These are phyloP conservation scores for Ogataea minuta DNA, from an alignment of 805 yeast genomes.

Conservation along the genomic window DNA sequence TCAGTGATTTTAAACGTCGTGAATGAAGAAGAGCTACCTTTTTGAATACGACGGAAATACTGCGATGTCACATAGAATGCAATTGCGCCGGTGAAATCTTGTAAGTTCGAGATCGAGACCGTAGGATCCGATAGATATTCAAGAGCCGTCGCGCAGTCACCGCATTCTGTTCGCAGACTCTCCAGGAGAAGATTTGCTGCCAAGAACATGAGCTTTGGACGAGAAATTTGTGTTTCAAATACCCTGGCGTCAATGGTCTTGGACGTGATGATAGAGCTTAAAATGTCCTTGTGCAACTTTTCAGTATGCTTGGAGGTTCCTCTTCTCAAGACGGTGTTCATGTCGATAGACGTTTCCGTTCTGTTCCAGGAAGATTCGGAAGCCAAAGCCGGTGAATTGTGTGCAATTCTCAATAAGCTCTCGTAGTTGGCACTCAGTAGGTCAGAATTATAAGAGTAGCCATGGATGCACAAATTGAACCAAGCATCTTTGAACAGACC, in stretches of 20 bases:
- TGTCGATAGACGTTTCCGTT: conserved; percentile 87
- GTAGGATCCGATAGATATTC: conserved; percentile 87
- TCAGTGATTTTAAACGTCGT: conserved; percentile 57
- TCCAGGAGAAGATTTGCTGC: conserved; percentile 82
- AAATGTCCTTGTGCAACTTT: conserved; percentile 66
- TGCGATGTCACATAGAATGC: conserved; percentile 57
- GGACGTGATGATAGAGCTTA: conserved; percentile 48
- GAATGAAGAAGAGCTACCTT: conserved; percentile 54
- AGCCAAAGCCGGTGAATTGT: conserved; percentile 84
- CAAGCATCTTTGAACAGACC: conserved; percentile 81
- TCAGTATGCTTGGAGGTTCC: conserved; percentile 83
- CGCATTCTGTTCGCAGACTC: conserved; percentile 70
- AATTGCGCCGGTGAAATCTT: conserved; percentile 63
- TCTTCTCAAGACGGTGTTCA: conserved; percentile 85
- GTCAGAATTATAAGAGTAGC: conserved; percentile 63
- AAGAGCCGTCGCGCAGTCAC: conserved; percentile 76
- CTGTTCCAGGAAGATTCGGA: conserved; percentile 76
- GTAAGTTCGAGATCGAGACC: conserved; percentile 62
- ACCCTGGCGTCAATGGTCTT: conserved; percentile 45
- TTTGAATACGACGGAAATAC: conserved; percentile 50
- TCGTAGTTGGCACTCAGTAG: conserved; percentile 45
- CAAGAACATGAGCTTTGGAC: conserved; percentile 81
- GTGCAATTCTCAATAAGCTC: conserved; percentile 70
- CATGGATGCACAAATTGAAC: conserved; percentile 93
- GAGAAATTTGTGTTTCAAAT: conserved; percentile 50